Evolutionary conservation across 2,329 filamentous ascomycete genomes (phyloP), one percentile per base, ranked within the genome.

Genomic region (Clonostachys rhizophaga): DNA sequence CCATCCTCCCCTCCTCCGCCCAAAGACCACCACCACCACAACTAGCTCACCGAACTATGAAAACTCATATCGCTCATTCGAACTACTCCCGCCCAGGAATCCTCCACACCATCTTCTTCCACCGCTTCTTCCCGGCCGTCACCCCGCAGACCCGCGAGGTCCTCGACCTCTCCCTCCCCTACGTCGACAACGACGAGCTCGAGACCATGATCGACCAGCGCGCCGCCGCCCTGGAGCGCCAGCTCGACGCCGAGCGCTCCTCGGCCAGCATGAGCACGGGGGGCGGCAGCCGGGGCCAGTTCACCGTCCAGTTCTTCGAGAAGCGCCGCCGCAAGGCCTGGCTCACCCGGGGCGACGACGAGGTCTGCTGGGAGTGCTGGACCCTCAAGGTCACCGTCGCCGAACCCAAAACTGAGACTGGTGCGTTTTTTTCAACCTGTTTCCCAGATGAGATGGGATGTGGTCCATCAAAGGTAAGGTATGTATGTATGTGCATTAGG

Each of bases 331-430:
- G 87, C 56, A 94, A 91, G 74, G 39, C 82, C 3, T 91, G 88
- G 64, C 85, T 89, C 66, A 86, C 91, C 71, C 79, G 67, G 58
- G 86, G 83, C 20, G 92, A 96, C 55, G 91, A 97, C 64, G 91
- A 96, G 65, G 84, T 96, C 16, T 95, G 91, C 65, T 99, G 94
- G 94, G 94, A 97, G 75, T 84, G 83, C 60, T 99, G 94, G 94
- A 90, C 88, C 41, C 71, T 99, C 55, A 89, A 95, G 66, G 88
- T 97, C 44, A 95, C 91, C n/a, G 83, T 96, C 47, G 89, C 91
- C 10, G 91, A 90, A 57, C 91, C 92, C 33, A 76, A 87, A 60
- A 96, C 89, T 11, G 92, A 97, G 60, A 88, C 83, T 54, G 91
- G 90, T 95, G 71, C 58, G 84, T 62, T 40, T 16, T 8, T 47